Percentiles rank a stretch among this genome's conserved stretches.
Evolutionary conservation across 352 stramenopile species (phyloP).

Genomic region (Thraustochytrium aureum): DNA sequence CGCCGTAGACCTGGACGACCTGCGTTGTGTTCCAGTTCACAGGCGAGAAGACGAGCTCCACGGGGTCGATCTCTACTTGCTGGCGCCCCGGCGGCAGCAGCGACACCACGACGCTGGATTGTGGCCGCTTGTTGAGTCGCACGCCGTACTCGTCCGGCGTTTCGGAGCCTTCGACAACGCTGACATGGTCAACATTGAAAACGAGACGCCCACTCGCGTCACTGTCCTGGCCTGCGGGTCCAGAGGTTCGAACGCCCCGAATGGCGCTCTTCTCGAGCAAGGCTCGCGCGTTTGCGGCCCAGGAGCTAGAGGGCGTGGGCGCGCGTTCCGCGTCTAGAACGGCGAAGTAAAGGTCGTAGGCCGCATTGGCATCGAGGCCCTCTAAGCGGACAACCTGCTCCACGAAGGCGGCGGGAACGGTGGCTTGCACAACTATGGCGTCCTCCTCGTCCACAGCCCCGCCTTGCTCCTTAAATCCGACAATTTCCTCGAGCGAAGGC

Average conservation of each 20-base stretch:
- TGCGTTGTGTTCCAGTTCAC: slow-evolving; percentile 49
- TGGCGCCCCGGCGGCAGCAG: slow-evolving; percentile 11
- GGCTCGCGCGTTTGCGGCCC: no score
- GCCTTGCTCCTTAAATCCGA: neutral
- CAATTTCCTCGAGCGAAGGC: slow-evolving; percentile 5
- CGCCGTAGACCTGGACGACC: slow-evolving; percentile 18
- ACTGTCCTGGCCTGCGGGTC: no score
- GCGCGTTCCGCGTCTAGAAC: no score
- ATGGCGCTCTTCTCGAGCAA: no score
- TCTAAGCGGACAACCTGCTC: slow-evolving; percentile 18
- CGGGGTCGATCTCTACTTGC: slow-evolving; percentile 20
- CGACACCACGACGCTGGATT: neutral
- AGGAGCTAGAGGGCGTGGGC: no score
- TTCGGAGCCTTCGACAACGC: slow-evolving; percentile 5
- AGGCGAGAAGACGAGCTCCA: slow-evolving; percentile 17
- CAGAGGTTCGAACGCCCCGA: no score
- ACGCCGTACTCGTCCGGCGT: slow-evolving; percentile 26
- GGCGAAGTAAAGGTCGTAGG: slow-evolving; percentile 45
- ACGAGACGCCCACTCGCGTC: neutral
- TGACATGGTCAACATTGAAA: neutral
- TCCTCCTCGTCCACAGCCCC: neutral
- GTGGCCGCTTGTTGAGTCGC: slow-evolving; percentile 7
- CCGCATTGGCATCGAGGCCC: slow-evolving; percentile 24
- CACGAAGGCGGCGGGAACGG: neutral
- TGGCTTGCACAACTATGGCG: neutral